Conservation (phyloP, 2,329 filamentous ascomycete species). For the Pseudocercospora crystallina region DNA sequence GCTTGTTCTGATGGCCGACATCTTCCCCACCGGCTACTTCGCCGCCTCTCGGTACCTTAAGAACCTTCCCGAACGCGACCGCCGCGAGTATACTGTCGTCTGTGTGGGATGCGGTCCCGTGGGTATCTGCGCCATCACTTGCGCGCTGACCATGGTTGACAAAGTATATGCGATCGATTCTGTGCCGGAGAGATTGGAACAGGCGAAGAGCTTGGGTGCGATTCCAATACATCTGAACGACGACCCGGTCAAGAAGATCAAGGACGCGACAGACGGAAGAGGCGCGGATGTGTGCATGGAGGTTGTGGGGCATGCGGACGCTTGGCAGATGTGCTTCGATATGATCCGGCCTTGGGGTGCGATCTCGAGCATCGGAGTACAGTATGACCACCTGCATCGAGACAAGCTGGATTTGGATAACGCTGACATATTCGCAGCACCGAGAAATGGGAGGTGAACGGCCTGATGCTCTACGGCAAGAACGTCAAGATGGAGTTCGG, state of each 20-base stretch:
- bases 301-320: constrained; percentile 50
- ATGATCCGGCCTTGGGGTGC: constrained; percentile 51
- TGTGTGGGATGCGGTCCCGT: constrained; percentile 79
- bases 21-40: constrained; percentile 82
- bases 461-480: constrained; percentile 51
- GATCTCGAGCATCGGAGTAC: constrained; percentile 51
- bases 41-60: constrained; percentile 77
- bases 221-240: constrained; percentile 74
- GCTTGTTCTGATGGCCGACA: constrained; percentile 83
- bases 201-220: constrained; percentile 72
- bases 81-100: constrained; percentile 69
- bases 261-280: constrained; percentile 72
- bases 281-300: constrained; percentile 81
- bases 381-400: constrained; percentile 26
- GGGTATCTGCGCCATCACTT: constrained; percentile 68
- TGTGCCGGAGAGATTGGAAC: constrained; percentile 69
- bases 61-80: constrained; percentile 57
- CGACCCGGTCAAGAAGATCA: constrained; percentile 61
- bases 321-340: constrained; percentile 50
- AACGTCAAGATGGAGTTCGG: constrained; percentile 53
- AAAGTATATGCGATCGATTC: constrained; percentile 45
- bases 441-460: constrained; percentile 47
- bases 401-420: background rate
- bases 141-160: constrained; percentile 34
- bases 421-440: constrained; percentile 12